Conservation (phyloP, 164 flowering plant genomes). For the Aristolochia fimbriata region DNA sequence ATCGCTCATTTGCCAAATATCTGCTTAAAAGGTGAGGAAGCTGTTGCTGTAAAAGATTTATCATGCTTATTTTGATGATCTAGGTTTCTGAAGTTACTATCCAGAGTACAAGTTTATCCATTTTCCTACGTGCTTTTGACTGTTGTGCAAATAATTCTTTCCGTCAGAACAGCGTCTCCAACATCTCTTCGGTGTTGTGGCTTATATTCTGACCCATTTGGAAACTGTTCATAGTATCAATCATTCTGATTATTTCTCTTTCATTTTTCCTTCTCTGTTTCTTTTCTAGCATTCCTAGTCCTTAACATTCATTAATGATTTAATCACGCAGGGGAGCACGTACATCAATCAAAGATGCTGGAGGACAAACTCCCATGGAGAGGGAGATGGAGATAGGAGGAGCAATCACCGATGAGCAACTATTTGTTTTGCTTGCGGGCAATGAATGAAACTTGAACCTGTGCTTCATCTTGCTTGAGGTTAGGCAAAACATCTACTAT, state of each 20-base stretch:
- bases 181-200: neutral
- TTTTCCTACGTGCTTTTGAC: neutral
- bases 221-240: neutral
- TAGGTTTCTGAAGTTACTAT: neutral
- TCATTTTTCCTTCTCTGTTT: neutral
- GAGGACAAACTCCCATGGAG: conserved; percentile 64
- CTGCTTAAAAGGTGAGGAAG: conserved; percentile 66
- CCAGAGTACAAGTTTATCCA: neutral
- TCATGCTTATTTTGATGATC: neutral
- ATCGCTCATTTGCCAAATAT: conserved; percentile 57
- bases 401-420: conserved; percentile 81
- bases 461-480: too few relatives aligned
- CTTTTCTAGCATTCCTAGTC: neutral
- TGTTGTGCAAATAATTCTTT: neutral
- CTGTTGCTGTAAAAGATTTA: neutral
- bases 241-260: neutral
- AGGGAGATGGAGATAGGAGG: conserved; percentile 86
- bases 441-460: conserved; percentile 18
- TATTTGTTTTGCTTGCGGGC: conserved; percentile 63
- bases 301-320: neutral
- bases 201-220: neutral
- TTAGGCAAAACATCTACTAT: too few relatives aligned
- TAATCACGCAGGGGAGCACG: conserved; percentile 57
- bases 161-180: too few relatives aligned
- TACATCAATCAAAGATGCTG: conserved; percentile 65